A percentile compares a stretch with the other conserved stretches of the same genome.
These are phyloP conservation scores for Lentinus tigrinus DNA, from an alignment of 768 basidiomycete genomes.

Conservation along the genomic window DNA sequence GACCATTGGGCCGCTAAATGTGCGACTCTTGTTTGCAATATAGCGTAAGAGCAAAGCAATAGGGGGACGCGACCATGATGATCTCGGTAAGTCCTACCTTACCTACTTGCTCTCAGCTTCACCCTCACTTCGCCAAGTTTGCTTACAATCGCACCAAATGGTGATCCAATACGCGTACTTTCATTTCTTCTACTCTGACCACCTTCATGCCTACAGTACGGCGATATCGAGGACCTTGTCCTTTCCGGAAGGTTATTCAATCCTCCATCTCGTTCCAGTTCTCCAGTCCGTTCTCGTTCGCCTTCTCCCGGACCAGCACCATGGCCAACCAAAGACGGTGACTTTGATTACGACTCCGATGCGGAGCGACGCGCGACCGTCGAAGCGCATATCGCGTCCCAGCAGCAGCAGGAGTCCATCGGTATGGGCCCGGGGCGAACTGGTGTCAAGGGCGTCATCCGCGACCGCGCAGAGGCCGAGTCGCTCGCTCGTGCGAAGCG, in stretches of 20 bases:
- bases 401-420: slow-evolving; percentile 53
- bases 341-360: slow-evolving; percentile 46
- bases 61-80: no score
- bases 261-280: slow-evolving; percentile 49
- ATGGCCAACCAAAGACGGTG: slow-evolving; percentile 54
- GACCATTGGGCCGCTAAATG: slow-evolving; percentile 1
- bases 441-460: slow-evolving; percentile 86
- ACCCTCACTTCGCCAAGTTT: no score
- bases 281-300: slow-evolving; percentile 64
- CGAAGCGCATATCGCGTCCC: slow-evolving; percentile 20
- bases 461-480: slow-evolving; percentile 73
- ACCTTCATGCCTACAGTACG: slow-evolving; percentile 11
- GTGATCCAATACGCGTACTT: neutral
- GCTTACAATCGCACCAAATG: neutral
- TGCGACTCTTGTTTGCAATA: neutral
- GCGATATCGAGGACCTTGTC: slow-evolving; percentile 67
- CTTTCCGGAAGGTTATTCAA: slow-evolving; percentile 79
- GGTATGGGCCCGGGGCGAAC: slow-evolving; percentile 87
- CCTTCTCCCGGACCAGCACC: slow-evolving; percentile 45
- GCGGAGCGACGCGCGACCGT: slow-evolving; percentile 32
- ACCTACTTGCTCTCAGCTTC: neutral
- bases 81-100: neutral
- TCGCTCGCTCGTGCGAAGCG: slow-evolving; percentile 51
- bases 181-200: neutral
- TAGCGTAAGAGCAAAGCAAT: neutral